Percentiles rank a stretch among this genome's conserved stretches.
Conservation (phyloP, 139 green algal genomes). For the Axilococcus clingmanii region DNA sequence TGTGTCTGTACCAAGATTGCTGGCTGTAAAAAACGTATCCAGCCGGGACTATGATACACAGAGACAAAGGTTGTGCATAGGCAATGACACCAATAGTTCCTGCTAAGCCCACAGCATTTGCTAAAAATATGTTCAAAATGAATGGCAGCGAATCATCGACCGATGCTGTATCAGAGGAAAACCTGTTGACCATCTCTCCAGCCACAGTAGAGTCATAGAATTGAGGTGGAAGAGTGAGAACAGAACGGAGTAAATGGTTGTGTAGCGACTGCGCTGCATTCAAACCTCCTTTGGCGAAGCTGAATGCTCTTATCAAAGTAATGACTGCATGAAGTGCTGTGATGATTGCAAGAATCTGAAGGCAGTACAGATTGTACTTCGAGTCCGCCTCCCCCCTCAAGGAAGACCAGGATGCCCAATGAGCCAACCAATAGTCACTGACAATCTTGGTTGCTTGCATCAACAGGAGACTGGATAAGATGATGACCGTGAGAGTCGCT, state of each 20-base stretch:
- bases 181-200: slow-evolving; percentile 70
- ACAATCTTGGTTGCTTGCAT: slow-evolving; percentile 73
- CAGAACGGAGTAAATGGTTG: slow-evolving; percentile 37
- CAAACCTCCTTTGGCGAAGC: slow-evolving; percentile 70
- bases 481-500: slow-evolving; percentile 17
- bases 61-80: slow-evolving; percentile 33
- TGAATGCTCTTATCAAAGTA: slow-evolving; percentile 59
- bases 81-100: slow-evolving; percentile 59
- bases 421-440: slow-evolving; percentile 65
- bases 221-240: slow-evolving; percentile 34
- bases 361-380: slow-evolving; percentile 29
- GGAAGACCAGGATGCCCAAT: slow-evolving; percentile 59
- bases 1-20: slow-evolving; percentile 52
- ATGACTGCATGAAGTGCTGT: slow-evolving; percentile 46
- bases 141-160: slow-evolving; percentile 84
- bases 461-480: slow-evolving; percentile 42
- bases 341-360: slow-evolving; percentile 41
- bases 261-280: slow-evolving; percentile 48
- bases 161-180: slow-evolving; percentile 67
- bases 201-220: slow-evolving; percentile 45
- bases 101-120: slow-evolving; percentile 48
- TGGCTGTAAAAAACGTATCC: slow-evolving; percentile 36
- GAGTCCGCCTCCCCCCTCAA: no score
- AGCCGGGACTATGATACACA: slow-evolving; percentile 29
- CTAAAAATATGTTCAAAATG: slow-evolving; percentile 85